These are phyloP conservation scores for Lactuca saligna DNA, from an alignment of 129 eudicot species.

Conservation along the genomic window DNA sequence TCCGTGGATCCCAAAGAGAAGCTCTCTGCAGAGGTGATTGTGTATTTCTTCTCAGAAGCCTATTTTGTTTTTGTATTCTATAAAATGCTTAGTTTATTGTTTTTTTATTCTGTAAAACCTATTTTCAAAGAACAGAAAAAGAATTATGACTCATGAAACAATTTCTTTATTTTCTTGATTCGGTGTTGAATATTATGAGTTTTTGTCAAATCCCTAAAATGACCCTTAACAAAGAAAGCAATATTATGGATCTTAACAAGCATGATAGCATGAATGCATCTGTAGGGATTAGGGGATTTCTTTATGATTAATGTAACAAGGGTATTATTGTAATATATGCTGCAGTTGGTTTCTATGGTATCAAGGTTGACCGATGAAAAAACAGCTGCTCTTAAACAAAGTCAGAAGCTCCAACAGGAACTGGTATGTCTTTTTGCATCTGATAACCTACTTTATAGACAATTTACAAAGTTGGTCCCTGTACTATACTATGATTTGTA, in stretches of 20 bases:
- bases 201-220: not conserved
- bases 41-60: slow-evolving; percentile 3
- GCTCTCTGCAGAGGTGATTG: slow-evolving; percentile 59
- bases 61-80: not conserved
- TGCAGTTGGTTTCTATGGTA: slow-evolving; percentile 49
- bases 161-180: too few species aligned
- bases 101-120: too few species aligned
- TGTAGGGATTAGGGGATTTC: not conserved
- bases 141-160: too few species aligned
- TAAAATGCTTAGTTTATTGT: slow-evolving; percentile 1
- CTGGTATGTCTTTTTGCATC: slow-evolving; percentile 48
- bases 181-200: not conserved
- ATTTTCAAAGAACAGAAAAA: too few species aligned
- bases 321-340: not conserved
- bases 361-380: slow-evolving; percentile 89
- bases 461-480: too few species aligned
- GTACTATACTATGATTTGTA: not conserved
- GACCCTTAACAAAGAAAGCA: not conserved
- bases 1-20: slow-evolving; percentile 48
- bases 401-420: slow-evolving; percentile 73
- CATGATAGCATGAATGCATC: not conserved
- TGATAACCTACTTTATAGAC: not conserved
- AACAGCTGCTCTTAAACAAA: slow-evolving; percentile 64
- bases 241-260: slow-evolving; percentile 2
- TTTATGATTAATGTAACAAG: not conserved